Conservation (phyloP, 2,329 filamentous ascomycete species). For the Salinomyces thailandicus region DNA sequence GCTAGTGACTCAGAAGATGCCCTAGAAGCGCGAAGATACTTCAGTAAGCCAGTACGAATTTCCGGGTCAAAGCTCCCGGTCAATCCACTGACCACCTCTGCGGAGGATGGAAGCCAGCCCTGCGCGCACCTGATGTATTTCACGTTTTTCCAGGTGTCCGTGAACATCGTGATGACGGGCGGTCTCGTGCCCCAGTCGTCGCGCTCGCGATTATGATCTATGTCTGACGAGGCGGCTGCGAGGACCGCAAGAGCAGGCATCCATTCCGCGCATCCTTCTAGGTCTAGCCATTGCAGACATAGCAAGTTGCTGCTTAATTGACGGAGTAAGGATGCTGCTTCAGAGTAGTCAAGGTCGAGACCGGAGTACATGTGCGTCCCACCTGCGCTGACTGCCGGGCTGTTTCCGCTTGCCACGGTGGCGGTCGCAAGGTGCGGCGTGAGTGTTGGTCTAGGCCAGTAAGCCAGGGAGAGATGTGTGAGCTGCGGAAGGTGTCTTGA, state of each 20-base stretch:
- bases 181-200: slow-evolving; percentile 10
- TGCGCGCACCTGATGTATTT: slow-evolving; percentile 33
- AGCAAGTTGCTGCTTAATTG: slow-evolving; percentile 46
- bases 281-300: slow-evolving; percentile 51
- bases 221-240: slow-evolving; percentile 1
- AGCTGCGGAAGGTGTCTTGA: slow-evolving; percentile 45
- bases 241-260: slow-evolving; percentile 36
- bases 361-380: slow-evolving; percentile 44
- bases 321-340: slow-evolving; percentile 46
- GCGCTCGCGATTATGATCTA: background rate
- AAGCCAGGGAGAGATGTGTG: slow-evolving; percentile 51
- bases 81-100: slow-evolving; percentile 11
- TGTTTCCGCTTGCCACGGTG: slow-evolving; percentile 32
- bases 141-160: slow-evolving; percentile 35
- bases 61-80: slow-evolving; percentile 1
- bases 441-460: slow-evolving; percentile 51
- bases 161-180: slow-evolving; percentile 27
- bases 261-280: slow-evolving; percentile 51
- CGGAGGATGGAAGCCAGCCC: slow-evolving; percentile 32
- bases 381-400: slow-evolving; percentile 36
- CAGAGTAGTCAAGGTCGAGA: slow-evolving; percentile 45
- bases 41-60: background rate
- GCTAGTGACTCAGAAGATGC: background rate
- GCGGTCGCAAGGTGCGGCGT: slow-evolving; percentile 43
- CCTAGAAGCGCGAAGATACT: background rate